Evolutionary conservation across 805 yeast genomes (phyloP).

Genomic region (Priceomyces medius): DNA sequence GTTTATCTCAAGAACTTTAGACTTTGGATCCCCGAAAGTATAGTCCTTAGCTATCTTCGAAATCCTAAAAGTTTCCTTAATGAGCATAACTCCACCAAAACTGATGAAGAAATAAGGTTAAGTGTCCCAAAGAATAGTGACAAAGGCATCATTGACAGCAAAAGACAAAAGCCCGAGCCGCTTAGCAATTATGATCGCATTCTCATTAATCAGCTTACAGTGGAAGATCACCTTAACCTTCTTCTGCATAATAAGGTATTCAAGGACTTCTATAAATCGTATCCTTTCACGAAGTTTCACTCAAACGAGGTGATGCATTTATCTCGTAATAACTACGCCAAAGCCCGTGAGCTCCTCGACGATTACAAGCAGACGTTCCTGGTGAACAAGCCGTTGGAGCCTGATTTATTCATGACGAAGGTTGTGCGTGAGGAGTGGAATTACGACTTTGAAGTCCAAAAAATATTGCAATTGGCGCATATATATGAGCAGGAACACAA

Average conservation of each 20-base stretch:
- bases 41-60: constrained; percentile 24
- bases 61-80: constrained; percentile 20
- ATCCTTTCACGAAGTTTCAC: constrained; percentile 27
- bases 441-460: constrained; percentile 17
- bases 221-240: constrained; percentile 26
- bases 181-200: constrained; percentile 18
- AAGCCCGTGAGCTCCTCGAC: constrained; percentile 4
- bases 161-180: neutral
- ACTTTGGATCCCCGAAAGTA: constrained; percentile 47
- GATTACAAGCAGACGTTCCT: constrained; percentile 5
- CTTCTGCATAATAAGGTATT: constrained; percentile 25
- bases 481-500: constrained; percentile 4
- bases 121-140: neutral
- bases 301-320: constrained; percentile 22
- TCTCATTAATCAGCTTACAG: constrained; percentile 18
- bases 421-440: constrained; percentile 20
- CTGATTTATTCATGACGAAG: constrained; percentile 26
- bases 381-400: constrained; percentile 22
- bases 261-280: constrained; percentile 22
- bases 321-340: constrained; percentile 5
- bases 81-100: constrained; percentile 6
- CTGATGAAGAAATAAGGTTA: neutral
- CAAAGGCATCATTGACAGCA: neutral
- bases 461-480: constrained; percentile 9
- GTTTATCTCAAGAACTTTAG: constrained; percentile 54